These are phyloP conservation scores for Rhypophila decipiens DNA, from an alignment of 495 filamentous ascomycete species.

Conservation along the genomic window DNA sequence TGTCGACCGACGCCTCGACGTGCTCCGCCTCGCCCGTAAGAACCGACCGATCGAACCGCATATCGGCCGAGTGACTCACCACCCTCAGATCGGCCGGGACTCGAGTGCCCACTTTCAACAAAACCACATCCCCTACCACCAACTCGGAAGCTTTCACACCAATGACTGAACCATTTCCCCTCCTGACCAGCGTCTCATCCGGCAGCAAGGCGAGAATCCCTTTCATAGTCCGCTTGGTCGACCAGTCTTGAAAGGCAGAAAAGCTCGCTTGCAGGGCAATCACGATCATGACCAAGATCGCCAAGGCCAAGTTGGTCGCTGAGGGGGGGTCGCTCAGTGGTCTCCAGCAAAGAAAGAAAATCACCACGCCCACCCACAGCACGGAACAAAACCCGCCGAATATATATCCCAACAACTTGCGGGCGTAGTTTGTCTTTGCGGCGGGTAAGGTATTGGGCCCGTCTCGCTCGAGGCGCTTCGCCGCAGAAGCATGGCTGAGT, in stretches of 20 bases:
- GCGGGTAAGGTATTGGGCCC: no score
- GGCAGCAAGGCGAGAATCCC: conserved; percentile 65
- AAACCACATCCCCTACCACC: conserved; percentile 60
- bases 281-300: conserved; percentile 57
- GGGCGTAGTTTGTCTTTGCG: conserved; percentile 49
- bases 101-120: conserved; percentile 59
- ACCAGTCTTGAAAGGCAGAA: conserved; percentile 60
- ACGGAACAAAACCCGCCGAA: conserved; percentile 65
- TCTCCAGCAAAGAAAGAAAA: conserved; percentile 65
- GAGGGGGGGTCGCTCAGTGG: conserved; percentile 62
- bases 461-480: no score
- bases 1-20: conserved; percentile 51
- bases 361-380: conserved; percentile 53
- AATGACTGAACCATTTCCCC: conserved; percentile 45
- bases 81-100: conserved; percentile 67
- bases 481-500: no score
- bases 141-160: conserved; percentile 52
- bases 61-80: conserved; percentile 54
- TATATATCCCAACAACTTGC: conserved; percentile 58
- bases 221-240: conserved; percentile 56
- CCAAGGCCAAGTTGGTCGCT: conserved; percentile 58
- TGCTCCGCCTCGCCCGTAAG: conserved; percentile 54
- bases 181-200: conserved; percentile 54
- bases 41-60: conserved; percentile 66
- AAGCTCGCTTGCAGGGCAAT: conserved; percentile 66